Evolutionary conservation across 768 basidiomycete genomes (phyloP), one percentile per base, ranked within the genome.

Genomic region (Agaricus subrufescens): DNA sequence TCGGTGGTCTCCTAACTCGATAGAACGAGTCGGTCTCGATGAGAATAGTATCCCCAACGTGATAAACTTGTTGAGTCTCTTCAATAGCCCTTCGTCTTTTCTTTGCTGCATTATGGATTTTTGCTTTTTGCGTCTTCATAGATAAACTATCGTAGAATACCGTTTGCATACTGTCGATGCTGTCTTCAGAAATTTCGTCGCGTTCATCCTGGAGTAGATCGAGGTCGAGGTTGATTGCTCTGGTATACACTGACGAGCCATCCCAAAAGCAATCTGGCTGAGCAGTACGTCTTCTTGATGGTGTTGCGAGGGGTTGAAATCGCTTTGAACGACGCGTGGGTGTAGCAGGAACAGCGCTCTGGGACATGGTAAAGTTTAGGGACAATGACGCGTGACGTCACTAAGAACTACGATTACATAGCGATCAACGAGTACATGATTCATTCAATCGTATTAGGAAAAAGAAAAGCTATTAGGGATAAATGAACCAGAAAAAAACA

Each of bases 11-110:
- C 54, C 69, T 76, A 29, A 69, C 66, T 47, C 66, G 73, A 19
- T 69, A 72, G 3, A 75, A 62, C 2, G 79, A 76, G 44, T 73
- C 69, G 0, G 77, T 79, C 56, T 80, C 72, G 19, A 91, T 74
- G 37, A 84, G 75, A 2, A 91, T 81, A 0, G 86, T 83, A 65
- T 91, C 87, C 1, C 89, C 90, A 5, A 88, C 68, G 1, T 61
- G 66, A 62, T 80, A 91, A 11, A 62, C 65, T 39, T 44, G 46
- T 3, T 40, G 46, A 30, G 46, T 56, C 25, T 56, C 54, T 14
- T 49, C 54, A 11, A 19, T n/a, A 27, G 15, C 23, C 30, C 10
- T 30, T n/a, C 46, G 46, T 19, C 26, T 49, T n/a, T 68, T 58
- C 53, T 61, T 66, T 23, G 64, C 62, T 5, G 66, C 65, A 11